Percentiles rank a stretch among this genome's conserved stretches.
These are phyloP conservation scores for Malus hybrid DNA, from an alignment of 331 rosid species.

Conservation along the genomic window DNA sequence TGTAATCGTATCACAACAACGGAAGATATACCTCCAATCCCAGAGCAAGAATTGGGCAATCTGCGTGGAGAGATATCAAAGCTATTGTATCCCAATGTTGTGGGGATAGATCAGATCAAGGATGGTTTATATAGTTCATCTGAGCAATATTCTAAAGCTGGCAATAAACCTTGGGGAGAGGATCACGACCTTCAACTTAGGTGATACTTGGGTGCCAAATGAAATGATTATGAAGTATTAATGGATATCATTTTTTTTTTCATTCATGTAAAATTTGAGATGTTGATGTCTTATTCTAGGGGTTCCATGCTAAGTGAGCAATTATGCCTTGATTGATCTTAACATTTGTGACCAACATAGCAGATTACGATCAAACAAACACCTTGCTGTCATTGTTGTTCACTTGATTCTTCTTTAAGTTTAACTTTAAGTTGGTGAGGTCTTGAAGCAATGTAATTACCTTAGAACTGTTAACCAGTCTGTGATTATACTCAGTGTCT, in stretches of 20 bases:
- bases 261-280: not conserved
- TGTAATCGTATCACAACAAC: constrained; percentile 77
- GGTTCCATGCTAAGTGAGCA: not conserved
- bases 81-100: constrained; percentile 76
- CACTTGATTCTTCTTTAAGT: not conserved
- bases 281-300: not conserved
- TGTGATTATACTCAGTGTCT: not conserved
- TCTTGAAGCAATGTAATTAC: not conserved
- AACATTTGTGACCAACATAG: not conserved
- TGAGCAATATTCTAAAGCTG: constrained; percentile 49
- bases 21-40: constrained; percentile 93
- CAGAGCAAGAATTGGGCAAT: constrained; percentile 76
- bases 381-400: not conserved
- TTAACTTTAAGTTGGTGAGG: not conserved
- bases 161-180: constrained; percentile 89
- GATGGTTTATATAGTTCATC: constrained; percentile 43
- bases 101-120: constrained; percentile 79
- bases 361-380: not conserved
- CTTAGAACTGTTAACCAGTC: not conserved
- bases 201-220: constrained; percentile 40
- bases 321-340: not conserved
- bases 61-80: constrained; percentile 73
- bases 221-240: constrained; percentile 17
- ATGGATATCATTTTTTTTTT: not conserved
- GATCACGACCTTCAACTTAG: constrained; percentile 89